Base-by-base conservation (phyloP, 371 early-diverging fungal species). In the Mycotypha africana region DNA sequence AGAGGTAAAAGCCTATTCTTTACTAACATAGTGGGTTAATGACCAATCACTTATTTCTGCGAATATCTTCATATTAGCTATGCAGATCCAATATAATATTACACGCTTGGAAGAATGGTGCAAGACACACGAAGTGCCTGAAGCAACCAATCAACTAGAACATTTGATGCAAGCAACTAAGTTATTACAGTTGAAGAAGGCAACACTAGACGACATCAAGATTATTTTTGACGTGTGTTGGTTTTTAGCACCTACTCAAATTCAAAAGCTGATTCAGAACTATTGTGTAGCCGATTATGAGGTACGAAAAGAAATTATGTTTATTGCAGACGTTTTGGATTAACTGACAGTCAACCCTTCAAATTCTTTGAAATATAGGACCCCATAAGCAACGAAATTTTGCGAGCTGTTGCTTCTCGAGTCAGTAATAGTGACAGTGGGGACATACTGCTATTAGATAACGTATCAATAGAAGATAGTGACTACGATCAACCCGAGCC, bases 21-120 rank as follows among this genome's bases (percentile, higher is more conserved):
- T 10, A 22, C 8, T 23, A 23, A 11, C 8, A 23, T n/a, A 19
- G 17, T 17, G n/a, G n/a, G n/a, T n/a, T n/a, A n/a, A n/a, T n/a
- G n/a, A n/a, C n/a, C n/a, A n/a, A n/a, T n/a, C n/a, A n/a, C n/a
- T n/a, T n/a, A n/a, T n/a, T n/a, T n/a, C n/a, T n/a, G n/a, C n/a
- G n/a, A n/a, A n/a, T n/a, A n/a, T n/a, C n/a, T n/a, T n/a, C n/a
- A 22, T 14, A 22, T 19, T 44, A 66, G 73, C 74, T 23, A 95
- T 96, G 87, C 97, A 97, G 76, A 93, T 97, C 54, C 97, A 96
- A 69, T 96, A 94, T 78, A 97, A 97, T 57, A 85, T 95, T 33
- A 89, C 92, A 3, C 82, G 95, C 14, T 69, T 97, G 40, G 93
- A 94, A 62, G 98, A 97, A 62, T 97, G 98, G 98, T 94, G 94